Base-by-base conservation (phyloP, 306 rosid genomes). In the Abrus precatorius region DNA sequence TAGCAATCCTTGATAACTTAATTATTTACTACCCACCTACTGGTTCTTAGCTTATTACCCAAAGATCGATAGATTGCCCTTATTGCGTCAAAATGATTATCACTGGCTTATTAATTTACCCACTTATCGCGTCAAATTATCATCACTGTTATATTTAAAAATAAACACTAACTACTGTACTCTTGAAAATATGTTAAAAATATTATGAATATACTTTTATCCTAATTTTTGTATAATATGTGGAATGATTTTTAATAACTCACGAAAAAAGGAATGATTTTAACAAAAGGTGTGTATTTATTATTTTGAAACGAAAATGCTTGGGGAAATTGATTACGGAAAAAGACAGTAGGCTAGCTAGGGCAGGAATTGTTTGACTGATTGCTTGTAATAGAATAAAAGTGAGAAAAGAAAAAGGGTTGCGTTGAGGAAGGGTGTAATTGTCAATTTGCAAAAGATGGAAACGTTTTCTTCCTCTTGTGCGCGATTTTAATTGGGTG, bases 401-500 rank as follows among this genome's bases (percentile, higher is more conserved):
- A 48, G 49, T 60, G 8, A 0, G 12, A 10, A 14, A 50, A n/a
- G 28, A 13, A 1, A n/a, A 2, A 34, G 41, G 13, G 41, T 14
- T 6, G 43, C 6, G 66, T 44, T 14, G 14, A 36, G 36, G 75
- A 54, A 73, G 82, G 87, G 63, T 68, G 66, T 11, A 77, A 82
- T 13, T 47, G 91, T 85, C 53, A 83, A 76, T 82, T 86, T 48
- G 64, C 4, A 82, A 82, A 9, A 68, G 10, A 34, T 49, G 61
- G 70, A 73, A 86, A 61, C n/a, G 59, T 49, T 20, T 36, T 32
- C 76, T 67, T 61, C 47, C 74, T 78, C 66, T 14, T 85, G 85
- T 90, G 87, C 71, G 86, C 72, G 86, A 92, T 87, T 92, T 91
- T 82, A 85, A 91, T 91, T 81, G 95, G 92, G 91, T 88, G 88